Conservation (phyloP, 225 moss, liverwort and hornwort species). For the Bryum argenteum region DNA sequence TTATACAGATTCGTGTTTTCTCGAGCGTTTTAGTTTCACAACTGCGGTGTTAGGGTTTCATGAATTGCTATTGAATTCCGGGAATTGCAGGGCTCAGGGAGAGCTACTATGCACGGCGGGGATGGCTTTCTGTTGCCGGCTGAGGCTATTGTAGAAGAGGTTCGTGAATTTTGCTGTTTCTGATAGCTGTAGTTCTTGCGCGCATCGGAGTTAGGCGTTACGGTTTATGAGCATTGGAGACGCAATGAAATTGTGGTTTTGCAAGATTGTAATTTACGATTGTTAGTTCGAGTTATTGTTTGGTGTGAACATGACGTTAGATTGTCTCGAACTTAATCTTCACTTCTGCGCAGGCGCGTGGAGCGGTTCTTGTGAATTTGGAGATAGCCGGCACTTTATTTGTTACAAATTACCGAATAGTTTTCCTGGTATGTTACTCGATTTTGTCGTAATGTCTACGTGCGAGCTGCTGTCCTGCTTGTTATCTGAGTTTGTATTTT, state of each 20-base stretch:
- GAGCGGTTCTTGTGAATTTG: constrained; percentile 88
- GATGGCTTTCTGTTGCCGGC: constrained; percentile 70
- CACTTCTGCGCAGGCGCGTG: constrained; percentile 62
- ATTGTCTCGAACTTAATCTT: constrained; percentile 9
- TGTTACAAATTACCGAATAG: constrained; percentile 89
- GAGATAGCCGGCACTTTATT: constrained; percentile 76
- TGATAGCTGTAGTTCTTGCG: not conserved
- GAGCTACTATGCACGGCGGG: constrained; percentile 52
- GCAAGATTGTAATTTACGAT: constrained; percentile 7
- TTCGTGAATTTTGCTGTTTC: constrained; percentile 15
- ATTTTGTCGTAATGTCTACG: constrained; percentile 1
- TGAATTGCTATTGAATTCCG: constrained; percentile 4
- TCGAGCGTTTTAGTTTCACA: not conserved
- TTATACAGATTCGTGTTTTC: not conserved
- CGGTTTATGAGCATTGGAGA: constrained; percentile 18
- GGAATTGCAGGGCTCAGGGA: constrained; percentile 59
- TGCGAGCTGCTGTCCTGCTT: constrained; percentile 2
- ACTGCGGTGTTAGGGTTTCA: constrained; percentile 39
- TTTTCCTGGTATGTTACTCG: constrained; percentile 70
- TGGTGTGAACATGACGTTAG: constrained; percentile 5
- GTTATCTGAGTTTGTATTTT: not conserved
- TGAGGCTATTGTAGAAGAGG: constrained; percentile 80
- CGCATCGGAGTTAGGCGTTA: constrained; percentile 15
- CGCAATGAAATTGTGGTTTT: constrained; percentile 16
- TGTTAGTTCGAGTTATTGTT: constrained; percentile 11